These are phyloP conservation scores for Talaromyces funiculosus DNA, from an alignment of 2,329 filamentous ascomycete genomes.

Conservation along the genomic window DNA sequence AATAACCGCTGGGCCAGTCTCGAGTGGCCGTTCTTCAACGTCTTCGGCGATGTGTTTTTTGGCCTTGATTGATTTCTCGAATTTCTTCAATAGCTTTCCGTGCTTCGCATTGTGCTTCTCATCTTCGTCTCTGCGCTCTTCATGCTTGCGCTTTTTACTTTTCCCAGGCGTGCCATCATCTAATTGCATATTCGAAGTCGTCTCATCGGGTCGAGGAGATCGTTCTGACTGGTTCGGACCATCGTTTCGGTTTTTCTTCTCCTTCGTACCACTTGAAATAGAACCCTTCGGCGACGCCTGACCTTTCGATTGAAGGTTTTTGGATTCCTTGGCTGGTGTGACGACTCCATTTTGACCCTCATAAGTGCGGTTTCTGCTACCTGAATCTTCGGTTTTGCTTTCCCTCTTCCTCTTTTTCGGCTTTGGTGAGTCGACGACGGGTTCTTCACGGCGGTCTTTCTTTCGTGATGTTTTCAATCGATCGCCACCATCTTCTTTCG, in stretches of 20 bases:
- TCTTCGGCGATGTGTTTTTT: slow-evolving; percentile 17
- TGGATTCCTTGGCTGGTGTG: background rate
- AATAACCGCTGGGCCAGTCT: slow-evolving; percentile 25
- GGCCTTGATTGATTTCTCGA: slow-evolving; percentile 29
- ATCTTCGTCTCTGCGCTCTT: slow-evolving; percentile 21
- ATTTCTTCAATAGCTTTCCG: slow-evolving; percentile 34
- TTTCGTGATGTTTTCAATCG: background rate
- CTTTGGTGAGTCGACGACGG: slow-evolving; percentile 20
- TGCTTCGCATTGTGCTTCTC: slow-evolving; percentile 26
- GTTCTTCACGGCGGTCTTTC: background rate
- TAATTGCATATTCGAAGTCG: background rate
- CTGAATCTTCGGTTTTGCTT: background rate
- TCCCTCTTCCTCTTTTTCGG: slow-evolving; percentile 36
- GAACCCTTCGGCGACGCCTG: slow-evolving; percentile 24
- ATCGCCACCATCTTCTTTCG: background rate
- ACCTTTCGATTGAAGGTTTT: slow-evolving; percentile 26
- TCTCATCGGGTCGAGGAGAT: slow-evolving; percentile 1
- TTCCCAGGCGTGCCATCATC: background rate
- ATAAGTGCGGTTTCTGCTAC: background rate
- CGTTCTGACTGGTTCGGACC: background rate
- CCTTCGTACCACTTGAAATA: slow-evolving; percentile 25
- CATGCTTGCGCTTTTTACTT: slow-evolving; percentile 15
- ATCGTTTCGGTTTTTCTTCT: slow-evolving; percentile 15
- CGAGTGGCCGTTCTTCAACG: slow-evolving; percentile 11
- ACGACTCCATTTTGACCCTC: background rate